phyloP scores from a whole-genome alignment of 495 filamentous ascomycete genomes.

The Penicillium cosmopolitanum region DNA sequence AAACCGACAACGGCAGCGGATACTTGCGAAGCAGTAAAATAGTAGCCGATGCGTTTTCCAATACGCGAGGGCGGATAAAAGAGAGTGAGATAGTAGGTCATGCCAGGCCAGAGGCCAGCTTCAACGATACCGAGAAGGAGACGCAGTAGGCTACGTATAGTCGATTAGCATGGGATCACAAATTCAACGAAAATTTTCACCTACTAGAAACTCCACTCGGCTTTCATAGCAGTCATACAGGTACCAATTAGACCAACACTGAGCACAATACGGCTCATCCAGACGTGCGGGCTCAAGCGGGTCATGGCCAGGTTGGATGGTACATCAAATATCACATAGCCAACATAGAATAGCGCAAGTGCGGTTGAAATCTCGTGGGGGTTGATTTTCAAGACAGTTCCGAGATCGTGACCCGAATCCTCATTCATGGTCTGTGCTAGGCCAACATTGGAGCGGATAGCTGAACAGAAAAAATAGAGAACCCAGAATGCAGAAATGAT shows the following conservation, averaged over 20 bases:
- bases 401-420: slow-evolving; percentile 67
- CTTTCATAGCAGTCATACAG: slow-evolving; percentile 79
- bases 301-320: slow-evolving; percentile 93
- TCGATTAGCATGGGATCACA: slow-evolving; percentile 13
- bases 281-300: slow-evolving; percentile 78
- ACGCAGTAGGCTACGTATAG: slow-evolving; percentile 64
- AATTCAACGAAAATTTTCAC: slow-evolving; percentile 20
- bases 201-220: slow-evolving; percentile 85
- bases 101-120: slow-evolving; percentile 94
- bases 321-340: slow-evolving; percentile 86
- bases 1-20: slow-evolving; percentile 89
- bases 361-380: slow-evolving; percentile 78
- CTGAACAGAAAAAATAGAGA: slow-evolving; percentile 92
- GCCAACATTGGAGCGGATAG: slow-evolving; percentile 87
- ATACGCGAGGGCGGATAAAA: slow-evolving; percentile 89
- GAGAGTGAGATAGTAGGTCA: slow-evolving; percentile 90
- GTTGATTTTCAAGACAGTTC: slow-evolving; percentile 65
- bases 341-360: slow-evolving; percentile 86
- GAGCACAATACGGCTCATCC: slow-evolving; percentile 92
- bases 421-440: slow-evolving; percentile 90
- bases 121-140: slow-evolving; percentile 85
- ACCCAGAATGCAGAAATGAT: slow-evolving; percentile 92
- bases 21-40: slow-evolving; percentile 87
- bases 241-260: slow-evolving; percentile 82
- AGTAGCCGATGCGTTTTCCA: slow-evolving; percentile 85